Conservation (phyloP, 192 early-diverging fungal species). For the Backusella parvicylindrica region DNA sequence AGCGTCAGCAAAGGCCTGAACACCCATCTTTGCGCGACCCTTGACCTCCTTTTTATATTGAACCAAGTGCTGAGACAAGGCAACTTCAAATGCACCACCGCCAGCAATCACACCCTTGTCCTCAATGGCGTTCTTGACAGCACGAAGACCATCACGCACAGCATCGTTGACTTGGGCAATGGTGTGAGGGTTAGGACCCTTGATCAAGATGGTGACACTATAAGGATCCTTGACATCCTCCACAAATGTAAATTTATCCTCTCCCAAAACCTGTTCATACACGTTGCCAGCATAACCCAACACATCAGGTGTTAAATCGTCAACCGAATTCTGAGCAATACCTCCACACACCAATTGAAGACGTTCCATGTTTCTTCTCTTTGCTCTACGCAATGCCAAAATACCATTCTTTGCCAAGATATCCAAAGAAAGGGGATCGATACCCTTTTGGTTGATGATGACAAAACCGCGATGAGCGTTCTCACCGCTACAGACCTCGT, state of each 20-base stretch:
- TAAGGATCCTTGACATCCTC: constrained; percentile 90
- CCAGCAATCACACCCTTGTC: constrained; percentile 87
- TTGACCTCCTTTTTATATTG: constrained; percentile 89
- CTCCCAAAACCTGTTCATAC: constrained; percentile 93
- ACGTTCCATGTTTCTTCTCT: constrained; percentile 99
- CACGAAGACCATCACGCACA: constrained; percentile 95
- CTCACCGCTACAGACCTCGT: constrained; percentile 78
- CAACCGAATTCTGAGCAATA: constrained; percentile 95
- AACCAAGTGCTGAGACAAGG: constrained; percentile 75
- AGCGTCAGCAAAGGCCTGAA: constrained; percentile 97
- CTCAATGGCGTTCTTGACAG: constrained; percentile 98
- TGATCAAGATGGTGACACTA: constrained; percentile 92
- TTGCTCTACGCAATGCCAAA: constrained; percentile 92
- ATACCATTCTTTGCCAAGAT: constrained; percentile 95
- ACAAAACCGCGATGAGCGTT: constrained; percentile 88
- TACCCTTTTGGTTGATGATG: constrained; percentile 99
- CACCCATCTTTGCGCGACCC: constrained; percentile 93
- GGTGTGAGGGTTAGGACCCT: constrained; percentile 91
- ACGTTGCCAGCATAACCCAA: constrained; percentile 90
- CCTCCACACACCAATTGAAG: constrained; percentile 96
- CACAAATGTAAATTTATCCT: constrained; percentile 99
- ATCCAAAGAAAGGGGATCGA: constrained; percentile 98
- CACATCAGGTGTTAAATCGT: constrained; percentile 82
- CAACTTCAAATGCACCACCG: constrained; percentile 95
- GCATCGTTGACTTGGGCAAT: constrained; percentile 96